Conservation (phyloP, 2,329 filamentous ascomycete genomes). For the Calonectria honghensis region DNA sequence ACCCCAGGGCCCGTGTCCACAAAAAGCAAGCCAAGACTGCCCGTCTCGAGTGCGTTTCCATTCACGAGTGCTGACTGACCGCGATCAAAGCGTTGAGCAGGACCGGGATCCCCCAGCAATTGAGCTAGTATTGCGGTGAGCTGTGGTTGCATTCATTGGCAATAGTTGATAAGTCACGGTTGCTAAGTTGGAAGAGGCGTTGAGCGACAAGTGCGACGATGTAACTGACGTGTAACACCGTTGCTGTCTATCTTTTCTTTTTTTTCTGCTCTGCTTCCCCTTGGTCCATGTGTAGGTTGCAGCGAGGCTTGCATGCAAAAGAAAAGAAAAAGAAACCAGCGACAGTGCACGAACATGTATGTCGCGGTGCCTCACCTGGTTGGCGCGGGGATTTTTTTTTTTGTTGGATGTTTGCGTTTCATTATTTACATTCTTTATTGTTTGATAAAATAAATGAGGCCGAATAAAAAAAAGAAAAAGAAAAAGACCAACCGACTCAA, state of each 20-base stretch:
- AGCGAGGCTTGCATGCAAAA: constrained; percentile 1
- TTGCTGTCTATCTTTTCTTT: constrained; percentile 19
- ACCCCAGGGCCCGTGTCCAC: constrained; percentile 13
- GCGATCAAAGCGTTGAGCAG: neutral
- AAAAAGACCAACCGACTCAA: neutral
- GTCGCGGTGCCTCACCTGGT: constrained; percentile 16
- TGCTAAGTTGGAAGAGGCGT: constrained; percentile 2
- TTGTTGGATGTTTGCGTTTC: neutral
- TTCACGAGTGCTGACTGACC: neutral
- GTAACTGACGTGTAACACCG: constrained; percentile 21
- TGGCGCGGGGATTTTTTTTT: constrained; percentile 17
- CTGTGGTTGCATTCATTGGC: constrained; percentile 11
- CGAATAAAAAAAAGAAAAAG: neutral
- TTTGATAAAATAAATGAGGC: neutral
- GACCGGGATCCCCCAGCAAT: constrained; percentile 6
- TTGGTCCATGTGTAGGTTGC: neutral
- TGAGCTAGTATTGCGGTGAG: neutral
- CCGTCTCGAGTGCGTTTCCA: neutral
- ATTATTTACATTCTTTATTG: neutral
- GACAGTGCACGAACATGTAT: constrained; percentile 19
- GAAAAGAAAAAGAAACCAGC: constrained; percentile 30
- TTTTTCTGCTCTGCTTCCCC: neutral
- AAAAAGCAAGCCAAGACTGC: neutral
- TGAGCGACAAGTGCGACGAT: neutral
- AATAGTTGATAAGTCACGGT: constrained; percentile 14